phyloP scores from a whole-genome alignment of 305 asterid species.

The Fraxinus albicans region DNA sequence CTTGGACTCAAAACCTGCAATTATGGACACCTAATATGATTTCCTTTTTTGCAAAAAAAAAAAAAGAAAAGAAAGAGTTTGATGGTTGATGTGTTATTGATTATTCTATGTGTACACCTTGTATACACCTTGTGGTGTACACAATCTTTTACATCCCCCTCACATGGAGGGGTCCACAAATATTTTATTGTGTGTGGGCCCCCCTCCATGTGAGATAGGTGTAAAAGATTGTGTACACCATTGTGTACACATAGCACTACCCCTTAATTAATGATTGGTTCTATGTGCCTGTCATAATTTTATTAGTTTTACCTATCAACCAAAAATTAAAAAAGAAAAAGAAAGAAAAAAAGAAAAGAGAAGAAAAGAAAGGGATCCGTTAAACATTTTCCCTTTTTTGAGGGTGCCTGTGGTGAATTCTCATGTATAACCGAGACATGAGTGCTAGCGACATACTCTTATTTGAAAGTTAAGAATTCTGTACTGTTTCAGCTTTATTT shows the following conservation, averaged over 20 bases:
- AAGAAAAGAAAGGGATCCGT: not conserved
- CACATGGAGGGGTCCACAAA: no score
- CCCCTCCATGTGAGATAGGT: no score
- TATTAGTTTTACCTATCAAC: not conserved
- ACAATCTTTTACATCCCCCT: no score
- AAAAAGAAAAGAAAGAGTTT: not conserved
- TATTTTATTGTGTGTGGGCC: no score
- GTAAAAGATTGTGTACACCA: no score
- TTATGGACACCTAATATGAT: not conserved
- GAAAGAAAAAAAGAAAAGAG: no score
- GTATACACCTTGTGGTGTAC: no score
- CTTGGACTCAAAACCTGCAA: not conserved
- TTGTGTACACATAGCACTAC: no score
- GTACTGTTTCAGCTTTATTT: constrained; percentile 2
- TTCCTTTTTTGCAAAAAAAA: not conserved
- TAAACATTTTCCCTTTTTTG: not conserved
- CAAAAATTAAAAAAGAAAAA: not conserved
- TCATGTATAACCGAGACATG: not conserved
- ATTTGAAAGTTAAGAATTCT: not conserved
- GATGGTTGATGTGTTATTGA: not conserved
- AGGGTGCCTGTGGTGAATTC: not conserved
- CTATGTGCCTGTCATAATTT: not conserved
- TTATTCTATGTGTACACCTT: no score
- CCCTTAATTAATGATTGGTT: not conserved
- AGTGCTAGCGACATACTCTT: not conserved